phyloP scores from a whole-genome alignment of 768 basidiomycete species.

The Kwoniella europaea region DNA sequence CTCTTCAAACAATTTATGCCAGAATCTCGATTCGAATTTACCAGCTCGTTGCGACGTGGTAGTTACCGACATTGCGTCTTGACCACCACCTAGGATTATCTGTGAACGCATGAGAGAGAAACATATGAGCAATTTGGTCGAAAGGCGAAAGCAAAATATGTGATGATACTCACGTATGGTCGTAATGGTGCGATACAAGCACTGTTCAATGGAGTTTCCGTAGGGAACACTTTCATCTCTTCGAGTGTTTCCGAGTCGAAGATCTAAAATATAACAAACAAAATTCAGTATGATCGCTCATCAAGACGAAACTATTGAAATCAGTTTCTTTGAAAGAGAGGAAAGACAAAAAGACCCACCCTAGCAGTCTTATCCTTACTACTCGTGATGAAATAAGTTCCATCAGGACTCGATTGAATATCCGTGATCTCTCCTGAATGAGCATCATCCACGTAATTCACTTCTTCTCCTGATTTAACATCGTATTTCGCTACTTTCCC shows the following conservation, averaged over 20 bases:
- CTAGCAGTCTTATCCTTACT: slow-evolving; percentile 96
- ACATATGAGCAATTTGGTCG: background rate
- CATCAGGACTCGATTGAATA: slow-evolving; percentile 84
- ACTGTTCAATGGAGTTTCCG: slow-evolving; percentile 94
- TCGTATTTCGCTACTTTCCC: slow-evolving; percentile 94
- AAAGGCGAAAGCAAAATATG: background rate
- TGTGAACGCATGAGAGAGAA: slow-evolving; percentile 46
- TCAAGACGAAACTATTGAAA: background rate
- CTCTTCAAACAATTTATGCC: slow-evolving; percentile 96
- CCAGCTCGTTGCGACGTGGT: slow-evolving; percentile 92
- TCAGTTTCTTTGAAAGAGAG: background rate
- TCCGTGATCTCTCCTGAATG: slow-evolving; percentile 77
- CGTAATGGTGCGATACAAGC: slow-evolving; percentile 81
- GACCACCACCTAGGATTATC: slow-evolving; percentile 93
- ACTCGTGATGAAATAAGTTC: slow-evolving; percentile 92
- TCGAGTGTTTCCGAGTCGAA: slow-evolving; percentile 73
- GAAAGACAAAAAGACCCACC: slow-evolving; percentile 62
- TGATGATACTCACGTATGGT: slow-evolving; percentile 69
- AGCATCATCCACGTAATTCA: slow-evolving; percentile 80
- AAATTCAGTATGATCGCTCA: background rate
- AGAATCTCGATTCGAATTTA: slow-evolving; percentile 97
- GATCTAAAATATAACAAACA: slow-evolving; percentile 27
- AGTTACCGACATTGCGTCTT: slow-evolving; percentile 96
- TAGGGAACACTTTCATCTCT: slow-evolving; percentile 89
- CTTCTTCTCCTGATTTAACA: slow-evolving; percentile 81